Conservation (phyloP, 2,329 filamentous ascomycete genomes). For the Neofusicoccum parvum region DNA sequence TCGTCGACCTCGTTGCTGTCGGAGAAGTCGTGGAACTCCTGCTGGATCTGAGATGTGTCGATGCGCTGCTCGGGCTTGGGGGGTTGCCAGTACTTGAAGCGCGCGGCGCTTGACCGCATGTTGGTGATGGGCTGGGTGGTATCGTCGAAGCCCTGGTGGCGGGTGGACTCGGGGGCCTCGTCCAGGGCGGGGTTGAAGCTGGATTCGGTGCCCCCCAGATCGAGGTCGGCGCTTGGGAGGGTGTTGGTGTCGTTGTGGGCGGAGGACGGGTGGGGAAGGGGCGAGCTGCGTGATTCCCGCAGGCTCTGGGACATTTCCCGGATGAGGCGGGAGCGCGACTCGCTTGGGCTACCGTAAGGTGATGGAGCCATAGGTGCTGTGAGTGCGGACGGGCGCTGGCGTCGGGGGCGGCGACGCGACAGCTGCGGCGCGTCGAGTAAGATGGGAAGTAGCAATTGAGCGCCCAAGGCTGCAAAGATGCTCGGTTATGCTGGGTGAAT, state of each 20-base stretch:
- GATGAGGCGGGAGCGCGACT: slow-evolving; percentile 41
- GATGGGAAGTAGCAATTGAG: slow-evolving; percentile 16
- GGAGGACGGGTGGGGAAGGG: slow-evolving; percentile 32
- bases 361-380: slow-evolving; percentile 38
- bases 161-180: slow-evolving; percentile 41
- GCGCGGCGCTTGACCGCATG: slow-evolving; percentile 42
- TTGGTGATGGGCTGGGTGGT: slow-evolving; percentile 32
- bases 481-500: neutral
- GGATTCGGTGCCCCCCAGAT: slow-evolving; percentile 33
- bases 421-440: neutral
- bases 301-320: slow-evolving; percentile 35
- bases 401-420: slow-evolving; percentile 4
- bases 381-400: neutral
- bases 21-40: slow-evolving; percentile 45
- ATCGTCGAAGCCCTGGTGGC: slow-evolving; percentile 36
- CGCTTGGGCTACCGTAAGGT: slow-evolving; percentile 33
- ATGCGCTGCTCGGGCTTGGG: slow-evolving; percentile 36
- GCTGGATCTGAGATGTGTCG: slow-evolving; percentile 43
- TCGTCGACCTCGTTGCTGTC: slow-evolving; percentile 45
- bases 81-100: slow-evolving; percentile 40
- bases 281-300: slow-evolving; percentile 31
- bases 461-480: neutral
- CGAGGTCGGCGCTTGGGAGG: slow-evolving; percentile 29
- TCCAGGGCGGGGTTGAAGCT: slow-evolving; percentile 27
- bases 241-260: slow-evolving; percentile 29